These are phyloP conservation scores for Heritiera littoralis DNA, from an alignment of 345 rosid species.

Conservation along the genomic window DNA sequence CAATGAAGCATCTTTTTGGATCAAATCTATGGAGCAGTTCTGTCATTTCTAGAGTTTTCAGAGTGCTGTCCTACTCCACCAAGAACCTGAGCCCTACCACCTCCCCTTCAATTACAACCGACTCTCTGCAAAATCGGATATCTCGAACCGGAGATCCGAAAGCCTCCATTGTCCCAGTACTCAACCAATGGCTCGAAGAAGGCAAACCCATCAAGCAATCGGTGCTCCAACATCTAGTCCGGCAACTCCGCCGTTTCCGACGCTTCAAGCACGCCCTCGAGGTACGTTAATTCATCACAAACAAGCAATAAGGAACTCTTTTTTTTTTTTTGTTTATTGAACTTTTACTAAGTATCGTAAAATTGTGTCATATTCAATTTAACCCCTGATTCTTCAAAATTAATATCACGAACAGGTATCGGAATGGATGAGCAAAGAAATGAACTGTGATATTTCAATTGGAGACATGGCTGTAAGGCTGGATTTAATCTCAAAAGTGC, in stretches of 20 bases:
- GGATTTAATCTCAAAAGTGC: conserved; percentile 54
- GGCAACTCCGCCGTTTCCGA: conserved; percentile 39
- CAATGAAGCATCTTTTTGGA: conserved; percentile 1
- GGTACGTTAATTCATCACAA: conserved; percentile 25
- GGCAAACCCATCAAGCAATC: conserved; percentile 34
- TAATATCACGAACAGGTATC: conserved; percentile 37
- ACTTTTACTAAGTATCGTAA: not conserved
- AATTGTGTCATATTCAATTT: not conserved
- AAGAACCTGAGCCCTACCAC: not conserved
- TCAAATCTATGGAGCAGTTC: not conserved
- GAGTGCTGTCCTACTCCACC: conserved; percentile 22
- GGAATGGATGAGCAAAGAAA: conserved; percentile 43
- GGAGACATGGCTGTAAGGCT: conserved; percentile 53
- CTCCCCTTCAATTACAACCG: conserved; percentile 24
- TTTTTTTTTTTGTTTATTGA: not conserved
- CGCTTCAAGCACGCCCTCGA: conserved; percentile 55
- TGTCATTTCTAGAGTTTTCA: conserved; percentile 1
- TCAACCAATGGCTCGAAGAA: conserved; percentile 58
- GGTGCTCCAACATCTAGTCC: conserved; percentile 38
- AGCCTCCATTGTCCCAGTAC: conserved; percentile 35
- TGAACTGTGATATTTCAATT: conserved; percentile 23
- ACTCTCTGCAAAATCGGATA: conserved; percentile 40
- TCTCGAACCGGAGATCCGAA: conserved; percentile 37
- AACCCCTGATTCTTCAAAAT: conserved; percentile 8
- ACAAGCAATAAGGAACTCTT: not conserved